Conservation (phyloP, 495 filamentous ascomycete genomes). For the Pyronema omphalodes region DNA sequence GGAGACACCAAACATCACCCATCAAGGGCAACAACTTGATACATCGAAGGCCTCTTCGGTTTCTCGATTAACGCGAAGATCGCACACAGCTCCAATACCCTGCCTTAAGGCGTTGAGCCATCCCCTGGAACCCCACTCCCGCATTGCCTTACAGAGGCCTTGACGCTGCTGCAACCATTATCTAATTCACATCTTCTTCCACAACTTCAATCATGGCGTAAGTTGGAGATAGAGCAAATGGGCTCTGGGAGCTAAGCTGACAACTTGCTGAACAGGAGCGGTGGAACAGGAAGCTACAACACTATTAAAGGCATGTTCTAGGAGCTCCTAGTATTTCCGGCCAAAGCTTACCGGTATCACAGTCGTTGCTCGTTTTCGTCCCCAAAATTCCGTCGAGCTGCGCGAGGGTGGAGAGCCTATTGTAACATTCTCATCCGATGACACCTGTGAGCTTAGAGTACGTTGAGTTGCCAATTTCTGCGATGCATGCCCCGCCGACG, state of each 20-base stretch:
- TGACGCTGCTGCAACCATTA: neutral
- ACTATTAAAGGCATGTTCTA: slow-evolving; percentile 49
- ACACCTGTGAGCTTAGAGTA: slow-evolving; percentile 77
- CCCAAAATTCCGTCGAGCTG: slow-evolving; percentile 85
- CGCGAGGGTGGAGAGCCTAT: slow-evolving; percentile 78
- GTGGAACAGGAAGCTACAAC: slow-evolving; percentile 37
- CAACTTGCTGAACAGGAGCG: slow-evolving; percentile 4
- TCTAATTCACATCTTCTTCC: neutral
- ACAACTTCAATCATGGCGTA: slow-evolving; percentile 20
- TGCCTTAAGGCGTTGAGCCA: neutral
- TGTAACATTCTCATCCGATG: slow-evolving; percentile 68
- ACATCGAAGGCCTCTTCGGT: neutral
- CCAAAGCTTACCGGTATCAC: slow-evolving; percentile 17
- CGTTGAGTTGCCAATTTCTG: slow-evolving; percentile 1
- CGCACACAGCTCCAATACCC: too few relatives aligned
- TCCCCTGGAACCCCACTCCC: neutral
- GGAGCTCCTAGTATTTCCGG: too few relatives aligned
- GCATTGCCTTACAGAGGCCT: neutral
- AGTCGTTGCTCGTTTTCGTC: slow-evolving; percentile 93
- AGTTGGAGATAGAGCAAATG: neutral
- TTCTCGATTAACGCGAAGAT: too few relatives aligned
- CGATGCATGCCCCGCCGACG: neutral
- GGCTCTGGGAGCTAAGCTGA: neutral
- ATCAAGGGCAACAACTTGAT: neutral
- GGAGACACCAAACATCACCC: slow-evolving; percentile 1